Evolutionary conservation across 441 rosid species (phyloP), one percentile per base, ranked within the genome.

Genomic region (Bocquillonia castaneifolia): DNA sequence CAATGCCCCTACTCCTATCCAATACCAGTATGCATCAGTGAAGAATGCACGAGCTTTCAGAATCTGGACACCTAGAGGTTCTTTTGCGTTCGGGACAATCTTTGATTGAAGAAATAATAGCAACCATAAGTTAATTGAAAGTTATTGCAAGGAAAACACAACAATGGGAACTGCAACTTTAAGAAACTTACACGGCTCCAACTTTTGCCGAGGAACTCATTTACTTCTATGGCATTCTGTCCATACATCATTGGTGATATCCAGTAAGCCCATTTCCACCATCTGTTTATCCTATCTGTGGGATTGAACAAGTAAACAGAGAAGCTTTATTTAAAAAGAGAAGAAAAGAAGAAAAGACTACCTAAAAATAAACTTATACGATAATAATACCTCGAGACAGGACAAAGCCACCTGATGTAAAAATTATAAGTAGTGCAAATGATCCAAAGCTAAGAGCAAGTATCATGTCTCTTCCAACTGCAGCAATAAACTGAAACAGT

Each of bases 241-340:
- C 78, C 92, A 36, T 90, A 90, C 97, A 90, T 90, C 60, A 90
- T 39, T 17, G 95, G 97, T 3, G 97, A 90, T 64, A 69, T 52
- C 95, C 95, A 90, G 75, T 77, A 90, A 66, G 82, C 95, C 97
- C 95, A 90, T 62, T 76, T 74, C 95, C 90, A 86, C 97, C 97
- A 90, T 67, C 80, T 80, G 80, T 85, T 87, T 15, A 85, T 76
- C 42, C 78, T 71, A 7, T 85, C 92, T 87, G 80, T 48, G 22
- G 57, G 23, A 50, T 62, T 45, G 50, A 69, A 64, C 25, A 37
- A 53, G 63, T n/a, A n/a, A n/a, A n/a, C n/a, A n/a, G n/a, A n/a
- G n/a, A n/a, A n/a, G n/a, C n/a, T n/a, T n/a, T n/a, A n/a, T n/a
- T n/a, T n/a, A n/a, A n/a, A n/a, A n/a, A n/a, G n/a, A n/a, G n/a